These are phyloP conservation scores for Raphanus raphanistrum DNA, from an alignment of 345 rosid genomes.

Conservation along the genomic window DNA sequence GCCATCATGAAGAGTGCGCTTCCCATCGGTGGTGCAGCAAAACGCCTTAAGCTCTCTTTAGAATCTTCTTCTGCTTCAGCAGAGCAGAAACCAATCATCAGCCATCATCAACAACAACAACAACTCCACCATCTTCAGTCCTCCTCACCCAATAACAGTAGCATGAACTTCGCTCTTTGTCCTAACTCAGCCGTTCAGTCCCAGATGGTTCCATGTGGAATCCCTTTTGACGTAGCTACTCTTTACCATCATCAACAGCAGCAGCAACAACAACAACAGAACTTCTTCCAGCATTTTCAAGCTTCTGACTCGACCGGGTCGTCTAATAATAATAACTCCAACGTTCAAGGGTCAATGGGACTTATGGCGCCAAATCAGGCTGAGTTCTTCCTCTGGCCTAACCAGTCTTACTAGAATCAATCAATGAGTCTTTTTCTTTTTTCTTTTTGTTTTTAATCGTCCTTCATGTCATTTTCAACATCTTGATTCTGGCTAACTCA, in stretches of 20 bases:
- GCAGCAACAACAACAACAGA: conserved; percentile 42
- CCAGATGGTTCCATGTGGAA: conserved; percentile 56
- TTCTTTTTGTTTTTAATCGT: not conserved
- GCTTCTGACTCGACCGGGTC: conserved; percentile 43
- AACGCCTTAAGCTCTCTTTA: conserved; percentile 73
- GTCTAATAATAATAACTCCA: conserved; percentile 31
- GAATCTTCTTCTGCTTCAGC: conserved; percentile 46
- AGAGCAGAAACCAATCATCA: conserved; percentile 58
- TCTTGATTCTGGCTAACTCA: conserved; percentile 39
- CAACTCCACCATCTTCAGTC: conserved; percentile 40
- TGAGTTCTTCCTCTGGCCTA: conserved; percentile 80
- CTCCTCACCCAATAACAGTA: conserved; percentile 49
- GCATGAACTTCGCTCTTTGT: conserved; percentile 57
- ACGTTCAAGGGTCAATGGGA: conserved; percentile 45
- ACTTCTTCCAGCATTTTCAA: conserved; percentile 61
- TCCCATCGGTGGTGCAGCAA: conserved; percentile 83
- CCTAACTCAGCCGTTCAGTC: conserved; percentile 44
- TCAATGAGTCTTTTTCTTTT: not conserved
- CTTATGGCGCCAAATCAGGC: conserved; percentile 52
- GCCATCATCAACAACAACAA: conserved; percentile 38
- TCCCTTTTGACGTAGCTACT: conserved; percentile 60
- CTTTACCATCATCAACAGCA: conserved; percentile 51
- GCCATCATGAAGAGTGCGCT: conserved; percentile 79
- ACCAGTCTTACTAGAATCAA: conserved; percentile 49
- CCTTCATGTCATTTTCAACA: conserved; percentile 18